Conservation (phyloP, 208 protist genomes). For the Herpetomonas tarakana region DNA sequence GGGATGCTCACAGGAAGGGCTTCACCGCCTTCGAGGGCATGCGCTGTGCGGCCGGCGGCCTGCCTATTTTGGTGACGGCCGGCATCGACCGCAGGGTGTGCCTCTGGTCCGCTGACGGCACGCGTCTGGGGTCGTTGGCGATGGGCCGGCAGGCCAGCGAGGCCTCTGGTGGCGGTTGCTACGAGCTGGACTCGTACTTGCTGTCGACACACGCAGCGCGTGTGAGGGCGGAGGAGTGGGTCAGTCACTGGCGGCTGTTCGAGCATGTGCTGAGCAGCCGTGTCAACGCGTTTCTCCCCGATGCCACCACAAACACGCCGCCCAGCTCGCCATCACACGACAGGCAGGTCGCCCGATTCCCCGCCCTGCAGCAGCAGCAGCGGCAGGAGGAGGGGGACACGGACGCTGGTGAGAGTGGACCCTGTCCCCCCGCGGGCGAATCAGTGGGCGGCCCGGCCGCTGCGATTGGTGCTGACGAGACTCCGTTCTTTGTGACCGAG, state of each 20-base stretch:
- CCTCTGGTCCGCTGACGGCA: constrained; percentile 46
- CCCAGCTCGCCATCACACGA: too few species aligned
- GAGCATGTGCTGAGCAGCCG: too few species aligned
- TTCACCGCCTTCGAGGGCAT: constrained; percentile 27
- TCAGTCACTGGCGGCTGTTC: too few species aligned
- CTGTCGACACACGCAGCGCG: not conserved
- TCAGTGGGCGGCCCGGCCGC: not conserved
- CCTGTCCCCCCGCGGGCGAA: not conserved
- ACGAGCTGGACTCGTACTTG: constrained; percentile 27
- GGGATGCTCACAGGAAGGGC: constrained; percentile 22
- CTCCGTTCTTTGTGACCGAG: not conserved
- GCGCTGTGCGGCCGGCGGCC: constrained; percentile 14
- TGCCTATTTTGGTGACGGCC: constrained; percentile 34
- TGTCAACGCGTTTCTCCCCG: too few species aligned
- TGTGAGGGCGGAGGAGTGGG: constrained; percentile 12
- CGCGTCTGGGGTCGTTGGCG: constrained; percentile 35
- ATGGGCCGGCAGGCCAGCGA: constrained; percentile 41
- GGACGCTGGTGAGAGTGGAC: too few species aligned
- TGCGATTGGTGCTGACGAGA: not conserved
- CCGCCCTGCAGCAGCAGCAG: too few species aligned
- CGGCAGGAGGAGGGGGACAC: too few species aligned
- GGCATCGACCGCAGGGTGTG: constrained; percentile 20
- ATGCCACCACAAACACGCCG: too few species aligned
- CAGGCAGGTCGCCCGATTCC: too few species aligned
- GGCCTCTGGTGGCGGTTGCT: constrained; percentile 24